Evolutionary conservation across 2,329 filamentous ascomycete genomes (phyloP), one percentile per base, ranked within the genome.

Genomic region (Colletotrichum higginsianum): DNA sequence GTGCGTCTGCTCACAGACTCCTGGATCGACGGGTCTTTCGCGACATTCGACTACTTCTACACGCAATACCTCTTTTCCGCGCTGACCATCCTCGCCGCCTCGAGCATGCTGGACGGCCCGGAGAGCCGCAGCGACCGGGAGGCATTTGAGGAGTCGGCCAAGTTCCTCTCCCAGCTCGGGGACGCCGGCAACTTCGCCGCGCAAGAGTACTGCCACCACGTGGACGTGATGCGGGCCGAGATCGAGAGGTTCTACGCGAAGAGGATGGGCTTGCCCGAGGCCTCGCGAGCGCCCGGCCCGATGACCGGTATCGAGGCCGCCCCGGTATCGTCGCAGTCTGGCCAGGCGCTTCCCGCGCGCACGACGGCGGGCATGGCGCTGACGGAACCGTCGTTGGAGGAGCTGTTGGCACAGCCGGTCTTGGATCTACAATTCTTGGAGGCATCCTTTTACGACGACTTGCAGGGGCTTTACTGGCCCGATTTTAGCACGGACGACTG

Each of bases 21-120:
- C 15, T 87, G 85, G 85, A 82, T 85, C 3, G 80, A 84, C 30
- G 85, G 85, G 0, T 81, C 83, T 0, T 85, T 86, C 64, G 77
- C 81, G 0, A 85, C 81, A 0, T 85, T 86, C 62, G 85, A 86
- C 70, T 86, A 85, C 74, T 83, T 83, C 65, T 80, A 82, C 75
- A 82, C 82, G 0, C 84, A 86, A 58, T 86, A 85, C 46, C 80
- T 87, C n/a, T 86, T 86, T 73, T 84, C 84, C 0, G 80, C 84
- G 0, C 80, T 83, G 1, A 84, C 81, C 0, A 80, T 86, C 8
- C 79, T 87, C 1, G 83, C 82, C 1, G 79, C 86, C 2, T 85
- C 85, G 3, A 83, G 81, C 46, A 74, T 85, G 0, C 75, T 84
- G 0, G 76, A 75, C 8, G 74, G 77, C 0, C 75, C 78, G 4